Base-by-base conservation (phyloP, 2,329 filamentous ascomycete species). In the Achaetomium macrosporum region DNA sequence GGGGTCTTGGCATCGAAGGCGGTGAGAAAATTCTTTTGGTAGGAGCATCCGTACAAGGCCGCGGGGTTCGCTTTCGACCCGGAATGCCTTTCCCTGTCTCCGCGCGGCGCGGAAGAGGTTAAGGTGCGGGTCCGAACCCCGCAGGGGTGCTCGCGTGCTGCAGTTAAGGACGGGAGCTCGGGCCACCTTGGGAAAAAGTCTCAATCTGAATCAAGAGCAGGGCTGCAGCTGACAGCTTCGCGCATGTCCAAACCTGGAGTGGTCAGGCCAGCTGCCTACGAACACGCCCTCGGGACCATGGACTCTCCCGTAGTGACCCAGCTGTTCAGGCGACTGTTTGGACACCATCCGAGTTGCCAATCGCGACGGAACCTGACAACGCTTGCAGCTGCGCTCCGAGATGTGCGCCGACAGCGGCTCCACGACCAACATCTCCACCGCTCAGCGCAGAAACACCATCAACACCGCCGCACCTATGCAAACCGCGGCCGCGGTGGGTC, bases 301-400 rank as follows among this genome's bases (percentile, higher is more conserved):
- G 90, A 96, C 73, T 91, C 88, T 16, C 85, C 86, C 54, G 75
- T 88, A 57, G 78, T 90, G 60, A 82, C 82, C 45, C 86, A 85
- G 66, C 78, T 96, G 66, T 92, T 96, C 65, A 83, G 87, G 64
- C 88, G 90, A 74, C 81, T 97, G 40, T 95, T 95, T 64, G 82
- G 83, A 42, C 88, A 91, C 64, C 81, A 91, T 64, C 81, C 82
- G 44, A 77, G 82, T 46, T 87, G 84, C 65, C 77, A 79, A 64
- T 74, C 76, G 50, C 69, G 78, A 59, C 73, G 75, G 50, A 73
- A 73, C 50, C 59, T 73, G 39, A 64, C 64, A 42, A 63, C 66
- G 9, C 62, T 74, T 16, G 66, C 69, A 39, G 65, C 68, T 30
- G 67, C 67, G 39, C 66, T 72, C 51, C 72, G 70, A 41, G 63